A percentile compares a stretch with the other conserved stretches of the same genome.
Conservation (phyloP, 163 green algal species). For the Scenedesmus sp. region DNA sequence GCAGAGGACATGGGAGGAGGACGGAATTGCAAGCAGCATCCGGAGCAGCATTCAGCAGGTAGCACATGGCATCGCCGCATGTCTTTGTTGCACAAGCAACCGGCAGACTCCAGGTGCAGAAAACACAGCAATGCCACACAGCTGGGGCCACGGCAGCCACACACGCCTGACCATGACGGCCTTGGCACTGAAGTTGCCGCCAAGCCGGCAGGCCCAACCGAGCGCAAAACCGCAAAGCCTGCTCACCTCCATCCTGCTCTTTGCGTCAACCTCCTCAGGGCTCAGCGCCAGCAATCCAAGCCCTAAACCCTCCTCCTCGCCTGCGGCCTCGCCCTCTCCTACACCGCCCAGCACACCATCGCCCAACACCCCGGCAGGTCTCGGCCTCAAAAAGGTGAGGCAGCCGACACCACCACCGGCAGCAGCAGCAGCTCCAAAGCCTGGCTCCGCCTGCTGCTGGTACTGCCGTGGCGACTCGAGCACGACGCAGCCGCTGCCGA, state of each 20-base stretch:
- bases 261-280: constrained; percentile 21
- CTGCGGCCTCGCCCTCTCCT: background rate
- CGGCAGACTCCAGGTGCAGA: too few species aligned
- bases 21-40: too few species aligned
- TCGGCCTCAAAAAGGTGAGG: constrained; percentile 6
- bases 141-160: background rate
- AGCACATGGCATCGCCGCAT: too few species aligned
- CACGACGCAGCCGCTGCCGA: constrained; percentile 50
- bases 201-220: too few species aligned
- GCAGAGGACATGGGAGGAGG: too few species aligned
- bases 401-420: constrained; percentile 5
- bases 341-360: constrained; percentile 17
- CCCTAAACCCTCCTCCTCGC: constrained; percentile 31
- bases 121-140: background rate
- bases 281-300: constrained; percentile 3
- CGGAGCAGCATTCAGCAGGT: too few species aligned
- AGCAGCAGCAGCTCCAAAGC: background rate
- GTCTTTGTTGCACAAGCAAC: too few species aligned
- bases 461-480: constrained; percentile 11
- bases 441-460: background rate
- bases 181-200: too few species aligned
- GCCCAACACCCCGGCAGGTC: constrained; percentile 32
- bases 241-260: constrained; percentile 35
- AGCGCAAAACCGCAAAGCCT: background rate
- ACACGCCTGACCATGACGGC: too few species aligned